Evolutionary conservation across 139 green algal species (phyloP).

Genomic region (Mesotaenium endlicherianum): DNA sequence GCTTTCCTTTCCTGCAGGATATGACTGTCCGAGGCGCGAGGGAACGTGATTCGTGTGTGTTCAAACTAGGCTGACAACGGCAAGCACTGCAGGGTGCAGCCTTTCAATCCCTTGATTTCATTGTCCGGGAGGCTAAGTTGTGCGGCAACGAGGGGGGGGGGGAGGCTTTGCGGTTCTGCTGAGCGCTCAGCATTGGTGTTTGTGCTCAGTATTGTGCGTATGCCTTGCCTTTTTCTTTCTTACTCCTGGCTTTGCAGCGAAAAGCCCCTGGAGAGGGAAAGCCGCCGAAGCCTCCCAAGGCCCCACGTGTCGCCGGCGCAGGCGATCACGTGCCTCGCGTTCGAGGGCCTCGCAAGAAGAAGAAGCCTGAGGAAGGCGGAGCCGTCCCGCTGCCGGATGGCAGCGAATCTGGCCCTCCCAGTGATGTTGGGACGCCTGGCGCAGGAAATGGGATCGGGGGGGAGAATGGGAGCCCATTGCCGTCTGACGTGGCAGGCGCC

Average conservation of each 20-base stretch:
- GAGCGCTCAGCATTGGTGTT: background rate
- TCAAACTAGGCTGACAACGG: background rate
- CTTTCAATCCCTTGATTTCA: background rate
- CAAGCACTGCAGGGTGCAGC: background rate
- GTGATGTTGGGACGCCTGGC: too few species aligned
- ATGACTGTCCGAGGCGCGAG: too few species aligned
- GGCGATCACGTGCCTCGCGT: background rate
- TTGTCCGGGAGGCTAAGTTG: background rate
- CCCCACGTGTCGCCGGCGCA: background rate
- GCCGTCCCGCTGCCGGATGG: too few species aligned
- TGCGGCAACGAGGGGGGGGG: background rate
- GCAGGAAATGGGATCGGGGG: too few species aligned
- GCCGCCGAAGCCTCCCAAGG: slow-evolving; percentile 21
- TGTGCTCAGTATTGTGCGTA: background rate
- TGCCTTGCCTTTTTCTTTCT: background rate
- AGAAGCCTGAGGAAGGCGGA: background rate
- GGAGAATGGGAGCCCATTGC: too few species aligned
- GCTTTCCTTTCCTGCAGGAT: too few species aligned
- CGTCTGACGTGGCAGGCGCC: too few species aligned
- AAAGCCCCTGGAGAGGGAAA: slow-evolving; percentile 19
- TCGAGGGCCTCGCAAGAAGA: slow-evolving; percentile 2
- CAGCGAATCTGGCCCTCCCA: too few species aligned
- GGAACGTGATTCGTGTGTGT: too few species aligned
- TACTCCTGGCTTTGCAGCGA: background rate
- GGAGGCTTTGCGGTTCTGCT: background rate